These are phyloP conservation scores for Fragaria ananassa DNA, from an alignment of 306 rosid species.

Conservation along the genomic window DNA sequence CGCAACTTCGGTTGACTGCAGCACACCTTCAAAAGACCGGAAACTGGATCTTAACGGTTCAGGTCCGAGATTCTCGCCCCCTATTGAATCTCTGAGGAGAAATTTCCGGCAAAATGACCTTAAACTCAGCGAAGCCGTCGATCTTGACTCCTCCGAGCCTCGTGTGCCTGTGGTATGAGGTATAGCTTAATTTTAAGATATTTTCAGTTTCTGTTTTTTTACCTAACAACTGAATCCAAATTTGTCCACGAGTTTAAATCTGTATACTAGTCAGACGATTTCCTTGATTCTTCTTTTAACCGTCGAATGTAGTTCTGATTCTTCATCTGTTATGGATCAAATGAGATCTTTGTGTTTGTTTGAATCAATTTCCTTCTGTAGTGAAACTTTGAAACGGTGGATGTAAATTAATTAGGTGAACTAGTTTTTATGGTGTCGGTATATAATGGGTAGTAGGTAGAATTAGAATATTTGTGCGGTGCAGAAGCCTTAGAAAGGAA, in stretches of 20 bases:
- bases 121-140: slow-evolving; percentile 22
- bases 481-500: background rate
- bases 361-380: background rate
- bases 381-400: background rate
- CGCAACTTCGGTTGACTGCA: slow-evolving; percentile 23
- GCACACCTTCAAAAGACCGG: slow-evolving; percentile 18
- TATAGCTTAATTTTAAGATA: background rate
- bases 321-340: background rate
- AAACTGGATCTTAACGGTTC: background rate
- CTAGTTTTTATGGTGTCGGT: background rate
- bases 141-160: slow-evolving; percentile 25
- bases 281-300: slow-evolving; percentile 4
- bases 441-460: background rate
- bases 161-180: slow-evolving; percentile 20
- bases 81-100: background rate
- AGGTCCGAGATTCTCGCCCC: background rate
- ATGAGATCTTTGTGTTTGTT: background rate
- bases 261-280: slow-evolving; percentile 15
- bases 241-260: slow-evolving; percentile 28
- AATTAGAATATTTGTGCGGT: slow-evolving; percentile 2
- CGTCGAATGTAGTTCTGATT: background rate
- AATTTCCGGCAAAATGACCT: slow-evolving; percentile 7
- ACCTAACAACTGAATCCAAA: slow-evolving; percentile 35
- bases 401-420: background rate
- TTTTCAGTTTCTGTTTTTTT: background rate